phyloP scores from a whole-genome alignment of 257 asterid species.

The Forsythia viridissima region DNA sequence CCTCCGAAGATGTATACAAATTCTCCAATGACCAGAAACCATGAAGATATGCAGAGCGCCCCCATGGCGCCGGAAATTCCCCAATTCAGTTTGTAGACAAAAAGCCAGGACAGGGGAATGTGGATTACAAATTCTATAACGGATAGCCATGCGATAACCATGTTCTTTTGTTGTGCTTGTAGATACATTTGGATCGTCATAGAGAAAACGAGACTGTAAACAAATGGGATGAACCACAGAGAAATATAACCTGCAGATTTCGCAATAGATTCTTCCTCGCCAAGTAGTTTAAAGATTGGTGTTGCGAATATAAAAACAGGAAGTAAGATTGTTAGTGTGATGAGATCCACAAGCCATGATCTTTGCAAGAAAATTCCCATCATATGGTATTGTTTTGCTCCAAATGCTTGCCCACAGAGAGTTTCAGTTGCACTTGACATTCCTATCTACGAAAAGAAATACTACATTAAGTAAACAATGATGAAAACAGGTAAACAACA shows the following conservation, averaged over 20 bases:
- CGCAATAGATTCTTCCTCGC: conserved; percentile 57
- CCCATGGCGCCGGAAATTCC: conserved; percentile 83
- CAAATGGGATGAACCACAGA: conserved; percentile 75
- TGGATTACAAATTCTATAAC: conserved; percentile 54
- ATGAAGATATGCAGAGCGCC: conserved; percentile 62
- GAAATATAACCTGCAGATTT: conserved; percentile 69
- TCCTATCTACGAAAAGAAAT: conserved; percentile 57
- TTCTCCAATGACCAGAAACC: conserved; percentile 67
- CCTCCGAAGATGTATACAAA: conserved; percentile 77
- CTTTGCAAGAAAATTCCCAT: conserved; percentile 92
- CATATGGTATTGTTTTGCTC: conserved; percentile 91
- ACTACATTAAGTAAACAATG: neutral
- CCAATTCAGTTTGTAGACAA: conserved; percentile 50
- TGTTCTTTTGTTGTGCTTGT: conserved; percentile 91
- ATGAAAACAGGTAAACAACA: neutral
- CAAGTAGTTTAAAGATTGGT: conserved; percentile 65
- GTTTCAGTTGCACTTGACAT: conserved; percentile 99
- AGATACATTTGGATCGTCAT: conserved; percentile 88
- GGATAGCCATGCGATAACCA: conserved; percentile 69
- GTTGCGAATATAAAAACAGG: conserved; percentile 69
- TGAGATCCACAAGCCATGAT: conserved; percentile 84
- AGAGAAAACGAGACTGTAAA: conserved; percentile 64
- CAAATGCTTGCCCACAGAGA: conserved; percentile 91
- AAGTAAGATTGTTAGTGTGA: conserved; percentile 54
- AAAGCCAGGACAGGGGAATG: conserved; percentile 69